Base-by-base conservation (phyloP, 352 stramenopile species). In the Globisporangium radiosum region DNA sequence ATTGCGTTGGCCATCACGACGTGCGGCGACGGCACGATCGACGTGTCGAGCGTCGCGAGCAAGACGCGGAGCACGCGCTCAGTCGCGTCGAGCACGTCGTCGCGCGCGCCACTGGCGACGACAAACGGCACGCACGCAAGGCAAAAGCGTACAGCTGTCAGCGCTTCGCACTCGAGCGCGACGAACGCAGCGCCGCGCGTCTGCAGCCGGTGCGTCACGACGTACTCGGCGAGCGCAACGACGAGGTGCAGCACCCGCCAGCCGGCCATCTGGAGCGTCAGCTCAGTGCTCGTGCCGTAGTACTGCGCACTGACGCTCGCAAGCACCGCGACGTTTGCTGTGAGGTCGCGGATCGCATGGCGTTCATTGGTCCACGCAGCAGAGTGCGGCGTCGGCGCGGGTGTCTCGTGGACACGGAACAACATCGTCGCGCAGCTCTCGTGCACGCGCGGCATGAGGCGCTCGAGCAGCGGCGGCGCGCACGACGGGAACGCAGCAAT, bases 201-300 rank as follows among this genome's bases (percentile, higher is more conserved):
- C 52, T 86, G 75, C 33, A 87, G 64, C 36, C 76, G 69, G 37
- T 89, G 76, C 14, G 73, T 65, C 39, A 81, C 76, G 51, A 85
- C 69, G 54, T 87, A 89, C 51, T 90, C 73, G 4, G 75, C 70
- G 36, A 87, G 63, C 33, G 66, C 68, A 59, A 90, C 74, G 66
- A 88, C 88, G 56, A 87, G 58, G 40, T 85, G 65, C 54, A 90
- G 65, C 43, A 87, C 75, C 45, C 84, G 66, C 80, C 80, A 90
- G 15, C 75, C 74, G 9, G 77, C 73, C 72, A 83, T 84, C 64
- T 87, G 75, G 15, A 73, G 63, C 19, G 62, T 79, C 68, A 85
- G 60, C 49, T 85, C 76, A 13, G 78, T 52, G 17, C 75, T 87
- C 14, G 71, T 66, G 53, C 71, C 83, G 68, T 83, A 85, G 47